Percentiles rank a stretch among this genome's conserved stretches.
phyloP scores from a whole-genome alignment of 192 early-diverging fungal species.

The Coemansia sp. region DNA sequence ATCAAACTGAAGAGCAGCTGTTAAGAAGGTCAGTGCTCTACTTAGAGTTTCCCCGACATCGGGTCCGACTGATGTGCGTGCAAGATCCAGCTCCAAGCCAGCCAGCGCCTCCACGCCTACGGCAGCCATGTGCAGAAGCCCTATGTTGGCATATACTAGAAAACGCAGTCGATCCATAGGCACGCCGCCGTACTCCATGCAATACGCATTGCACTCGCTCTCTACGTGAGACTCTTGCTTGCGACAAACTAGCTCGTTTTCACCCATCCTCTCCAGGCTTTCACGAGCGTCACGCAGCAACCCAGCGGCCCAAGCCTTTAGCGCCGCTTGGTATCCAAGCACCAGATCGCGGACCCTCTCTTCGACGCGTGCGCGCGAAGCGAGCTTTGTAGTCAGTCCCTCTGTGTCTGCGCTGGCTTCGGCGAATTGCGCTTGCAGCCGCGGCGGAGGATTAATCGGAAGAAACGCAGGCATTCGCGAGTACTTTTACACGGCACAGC shows the following conservation, averaged over 20 bases:
- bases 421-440: neutral
- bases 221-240: slow-evolving; percentile 24
- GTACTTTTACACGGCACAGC: neutral
- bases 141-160: slow-evolving; percentile 22
- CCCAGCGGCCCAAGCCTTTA: slow-evolving; percentile 25
- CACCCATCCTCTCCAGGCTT: slow-evolving; percentile 12
- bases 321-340: slow-evolving; percentile 23
- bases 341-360: slow-evolving; percentile 28
- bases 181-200: slow-evolving; percentile 40
- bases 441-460: slow-evolving; percentile 27
- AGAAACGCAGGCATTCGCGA: slow-evolving; percentile 22
- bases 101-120: neutral
- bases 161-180: slow-evolving; percentile 25
- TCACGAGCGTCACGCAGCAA: slow-evolving; percentile 10
- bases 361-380: slow-evolving; percentile 19
- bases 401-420: neutral
- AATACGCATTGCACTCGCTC: slow-evolving; percentile 39
- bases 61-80: neutral
- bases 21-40: slow-evolving; percentile 10
- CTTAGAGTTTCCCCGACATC: neutral
- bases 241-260: slow-evolving; percentile 6
- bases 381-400: neutral
- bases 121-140: slow-evolving; percentile 3
- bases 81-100: neutral
- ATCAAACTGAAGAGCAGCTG: slow-evolving; percentile 18